Base-by-base conservation (phyloP, 139 green algal species). In the Chlorella sorokiniana region DNA sequence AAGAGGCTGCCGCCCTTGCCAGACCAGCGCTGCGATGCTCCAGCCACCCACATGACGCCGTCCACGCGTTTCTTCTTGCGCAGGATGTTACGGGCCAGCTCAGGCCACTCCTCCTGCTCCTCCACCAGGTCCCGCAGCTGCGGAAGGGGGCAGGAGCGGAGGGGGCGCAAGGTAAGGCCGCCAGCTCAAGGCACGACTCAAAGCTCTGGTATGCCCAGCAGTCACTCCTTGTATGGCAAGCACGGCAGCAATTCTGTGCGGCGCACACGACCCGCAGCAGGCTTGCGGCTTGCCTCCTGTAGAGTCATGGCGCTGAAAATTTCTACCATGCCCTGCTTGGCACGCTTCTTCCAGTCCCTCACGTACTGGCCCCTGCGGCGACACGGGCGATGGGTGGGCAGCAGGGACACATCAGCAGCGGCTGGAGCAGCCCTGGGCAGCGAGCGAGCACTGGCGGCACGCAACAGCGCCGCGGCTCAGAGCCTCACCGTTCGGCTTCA, bases 51-150 rank as follows among this genome's bases (percentile, higher is more conserved):
- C 75, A 4, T 69, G 7, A 37, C 54, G 10, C 73, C 73, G 2
- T 79, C 73, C 9, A 79, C 38, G 3, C 37, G 18, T 52, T 51
- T 79, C 54, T 69, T 79, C 9, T 68, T 41, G 37, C 40, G 54
- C 52, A 79, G 73, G 37, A 61, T 48, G 54, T 79, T 79, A 0
- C 33, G 51, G 5, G 40, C 51, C 9, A 68, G 25, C 10, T 79
- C 73, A 0, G 73, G 54, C 73, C 73, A 79, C 54, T 79, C 54
- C 73, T 79, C 73, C 54, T 79, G 54, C 4, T 23, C 54, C 54
- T 79, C 37, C 38, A 79, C 59, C 51, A 79, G 4, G 5, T 54
- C 52, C 4, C 27, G 35, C 73, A 79, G 73, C 73, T 79, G 73
- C 73, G 65, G 16, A 70, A 41, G 35, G 31, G 10, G 31, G 33